phyloP scores from a whole-genome alignment of 164 flowering plant genomes.

The Protea cynaroides region DNA sequence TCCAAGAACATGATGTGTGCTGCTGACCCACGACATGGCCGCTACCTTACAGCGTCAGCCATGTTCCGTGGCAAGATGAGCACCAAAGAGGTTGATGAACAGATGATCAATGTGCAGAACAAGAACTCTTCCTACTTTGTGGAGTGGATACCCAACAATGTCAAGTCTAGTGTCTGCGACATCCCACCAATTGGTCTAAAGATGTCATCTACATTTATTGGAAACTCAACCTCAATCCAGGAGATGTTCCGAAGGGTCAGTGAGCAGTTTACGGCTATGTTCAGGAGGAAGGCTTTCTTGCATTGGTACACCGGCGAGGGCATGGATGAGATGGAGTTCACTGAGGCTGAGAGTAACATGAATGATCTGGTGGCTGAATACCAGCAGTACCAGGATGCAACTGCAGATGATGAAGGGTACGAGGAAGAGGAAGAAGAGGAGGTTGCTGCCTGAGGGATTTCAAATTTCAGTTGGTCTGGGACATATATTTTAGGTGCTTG shows the following conservation, averaged over 20 bases:
- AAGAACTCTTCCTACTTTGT: conserved; percentile 24
- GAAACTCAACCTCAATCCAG: conserved; percentile 18
- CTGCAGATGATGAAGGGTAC: conserved; percentile 18
- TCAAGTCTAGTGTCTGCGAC: conserved; percentile 23
- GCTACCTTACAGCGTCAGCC: conserved; percentile 17
- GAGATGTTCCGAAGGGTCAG: conserved; percentile 6
- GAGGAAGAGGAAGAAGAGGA: conserved; percentile 15
- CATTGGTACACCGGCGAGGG: conserved; percentile 18
- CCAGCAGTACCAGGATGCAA: conserved; percentile 11
- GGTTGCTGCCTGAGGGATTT: conserved; percentile 1
- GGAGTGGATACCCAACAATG: conserved; percentile 23
- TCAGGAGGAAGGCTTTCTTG: conserved; percentile 8
- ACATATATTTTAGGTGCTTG: too few relatives aligned
- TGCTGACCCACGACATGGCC: conserved; percentile 20
- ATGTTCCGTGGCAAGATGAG: conserved; percentile 20
- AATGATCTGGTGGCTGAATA: conserved; percentile 9
- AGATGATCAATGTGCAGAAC: conserved; percentile 22
- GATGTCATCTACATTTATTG: conserved; percentile 22
- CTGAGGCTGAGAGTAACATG: conserved; percentile 21
- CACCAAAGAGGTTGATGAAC: conserved; percentile 19
- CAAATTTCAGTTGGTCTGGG: too few relatives aligned
- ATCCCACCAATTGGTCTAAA: conserved; percentile 21
- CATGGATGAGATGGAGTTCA: conserved; percentile 11
- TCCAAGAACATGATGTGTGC: conserved; percentile 22
- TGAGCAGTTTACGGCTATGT: conserved; percentile 6